These are phyloP conservation scores for Arthrobotrys sinensis DNA, from an alignment of 2,329 filamentous ascomycete genomes.

Conservation along the genomic window DNA sequence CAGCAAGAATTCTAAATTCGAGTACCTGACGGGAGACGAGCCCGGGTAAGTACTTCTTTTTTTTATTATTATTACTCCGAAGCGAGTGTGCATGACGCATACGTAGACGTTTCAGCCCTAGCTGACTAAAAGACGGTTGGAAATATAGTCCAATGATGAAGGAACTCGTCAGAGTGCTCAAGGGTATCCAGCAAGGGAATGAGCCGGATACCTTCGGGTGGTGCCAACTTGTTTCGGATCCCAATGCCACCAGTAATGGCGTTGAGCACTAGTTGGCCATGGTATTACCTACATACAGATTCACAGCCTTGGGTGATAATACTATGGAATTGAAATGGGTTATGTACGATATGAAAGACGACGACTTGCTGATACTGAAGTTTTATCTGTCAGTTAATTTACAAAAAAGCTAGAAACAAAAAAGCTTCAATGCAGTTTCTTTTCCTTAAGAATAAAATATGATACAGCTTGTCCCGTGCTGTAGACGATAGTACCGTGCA, in stretches of 20 bases:
- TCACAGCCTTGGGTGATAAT: constrained; percentile 5
- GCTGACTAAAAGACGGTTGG: background rate
- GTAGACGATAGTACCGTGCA: constrained; percentile 16
- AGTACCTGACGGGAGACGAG: constrained; percentile 69
- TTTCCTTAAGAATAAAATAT: background rate
- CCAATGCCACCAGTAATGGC: constrained; percentile 45
- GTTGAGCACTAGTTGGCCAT: constrained; percentile 2
- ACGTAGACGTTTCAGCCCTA: background rate
- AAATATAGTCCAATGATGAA: constrained; percentile 69
- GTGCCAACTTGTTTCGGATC: constrained; percentile 71
- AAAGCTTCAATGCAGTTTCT: constrained; percentile 39
- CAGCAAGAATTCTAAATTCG: constrained; percentile 73
- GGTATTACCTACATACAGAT: background rate
- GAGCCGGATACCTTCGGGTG: constrained; percentile 83
- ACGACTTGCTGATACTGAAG: background rate
- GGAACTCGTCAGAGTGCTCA: constrained; percentile 79
- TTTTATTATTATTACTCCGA: background rate
- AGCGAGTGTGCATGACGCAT: background rate
- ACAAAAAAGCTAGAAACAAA: background rate
- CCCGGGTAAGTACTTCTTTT: constrained; percentile 34
- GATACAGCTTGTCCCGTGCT: background rate
- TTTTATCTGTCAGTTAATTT: background rate
- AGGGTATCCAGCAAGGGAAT: constrained; percentile 88
- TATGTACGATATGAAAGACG: constrained; percentile 51
- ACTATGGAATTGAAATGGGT: constrained; percentile 5